Percentiles rank a stretch among this genome's conserved stretches.
These are phyloP conservation scores for Prunus kanzakura DNA, from an alignment of 306 rosid genomes.

Conservation along the genomic window DNA sequence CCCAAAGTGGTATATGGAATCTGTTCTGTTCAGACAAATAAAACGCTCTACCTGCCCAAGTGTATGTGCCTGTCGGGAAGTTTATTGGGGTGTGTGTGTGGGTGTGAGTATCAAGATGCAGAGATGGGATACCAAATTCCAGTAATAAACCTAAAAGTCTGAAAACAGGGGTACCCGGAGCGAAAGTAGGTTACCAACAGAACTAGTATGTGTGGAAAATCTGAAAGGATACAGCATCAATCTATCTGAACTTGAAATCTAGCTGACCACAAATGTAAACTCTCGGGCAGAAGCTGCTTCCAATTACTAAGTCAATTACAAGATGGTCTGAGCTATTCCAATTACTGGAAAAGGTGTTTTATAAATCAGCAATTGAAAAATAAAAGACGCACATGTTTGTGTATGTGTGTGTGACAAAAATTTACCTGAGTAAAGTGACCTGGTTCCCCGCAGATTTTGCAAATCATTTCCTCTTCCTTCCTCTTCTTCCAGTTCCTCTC, in stretches of 20 bases:
- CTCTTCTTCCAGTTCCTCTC: slow-evolving; percentile 99
- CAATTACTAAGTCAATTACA: not conserved
- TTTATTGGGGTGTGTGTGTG: not conserved
- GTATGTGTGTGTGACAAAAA: not conserved
- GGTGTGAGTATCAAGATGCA: not conserved
- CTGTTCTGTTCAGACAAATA: not conserved
- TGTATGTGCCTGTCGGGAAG: not conserved
- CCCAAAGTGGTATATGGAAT: not conserved
- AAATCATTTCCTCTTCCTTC: slow-evolving; percentile 96
- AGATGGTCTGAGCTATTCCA: not conserved
- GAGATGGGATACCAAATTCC: not conserved
- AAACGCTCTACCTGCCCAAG: not conserved
- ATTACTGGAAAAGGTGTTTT: not conserved
- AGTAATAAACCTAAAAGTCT: not conserved
- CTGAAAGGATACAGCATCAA: not conserved
- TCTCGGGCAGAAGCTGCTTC: not conserved
- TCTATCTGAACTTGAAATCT: not conserved
- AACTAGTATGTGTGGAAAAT: not conserved
- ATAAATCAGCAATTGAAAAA: not conserved
- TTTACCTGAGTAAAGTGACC: slow-evolving; percentile 98
- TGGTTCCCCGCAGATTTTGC: slow-evolving; percentile 91
- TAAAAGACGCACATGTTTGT: not conserved
- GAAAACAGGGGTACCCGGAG: not conserved
- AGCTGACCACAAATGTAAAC: not conserved
- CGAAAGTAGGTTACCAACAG: not conserved